phyloP scores from a whole-genome alignment of 805 yeast species.

The Nakazawaea siamensis region DNA sequence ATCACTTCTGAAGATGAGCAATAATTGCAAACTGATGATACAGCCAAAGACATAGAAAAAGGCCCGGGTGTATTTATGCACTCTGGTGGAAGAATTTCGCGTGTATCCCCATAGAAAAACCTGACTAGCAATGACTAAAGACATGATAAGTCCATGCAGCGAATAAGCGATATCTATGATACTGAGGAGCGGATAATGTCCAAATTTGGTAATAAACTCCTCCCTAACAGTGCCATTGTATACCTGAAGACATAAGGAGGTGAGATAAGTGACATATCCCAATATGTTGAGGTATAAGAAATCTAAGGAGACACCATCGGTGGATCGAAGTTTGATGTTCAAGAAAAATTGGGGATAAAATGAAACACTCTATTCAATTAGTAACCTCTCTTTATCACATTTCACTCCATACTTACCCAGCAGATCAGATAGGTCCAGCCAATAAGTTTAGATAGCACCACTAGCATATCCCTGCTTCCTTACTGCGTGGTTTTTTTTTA shows the following conservation, averaged over 20 bases:
- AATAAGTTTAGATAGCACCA: conserved; percentile 11
- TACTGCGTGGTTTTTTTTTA: too few relatives aligned
- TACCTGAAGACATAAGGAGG: conserved; percentile 34
- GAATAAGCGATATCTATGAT: conserved; percentile 38
- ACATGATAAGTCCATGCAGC: conserved; percentile 36
- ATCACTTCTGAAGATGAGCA: conserved; percentile 4
- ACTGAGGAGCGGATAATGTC: conserved; percentile 33
- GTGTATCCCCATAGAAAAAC: conserved; percentile 26
- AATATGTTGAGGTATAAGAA: conserved; percentile 34
- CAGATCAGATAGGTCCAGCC: conserved; percentile 30
- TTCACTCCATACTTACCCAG: conserved; percentile 19
- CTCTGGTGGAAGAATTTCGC: conserved; percentile 19
- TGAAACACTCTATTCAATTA: conserved; percentile 29
- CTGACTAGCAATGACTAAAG: conserved; percentile 30
- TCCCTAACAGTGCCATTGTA: conserved; percentile 24
- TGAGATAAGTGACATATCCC: conserved; percentile 37
- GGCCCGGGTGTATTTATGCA: conserved; percentile 15
- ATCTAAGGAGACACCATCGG: conserved; percentile 44
- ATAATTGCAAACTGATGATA: conserved; percentile 13
- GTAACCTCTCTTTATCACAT: not conserved
- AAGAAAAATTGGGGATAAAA: conserved; percentile 40
- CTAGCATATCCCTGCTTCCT: not conserved
- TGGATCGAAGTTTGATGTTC: conserved; percentile 28
- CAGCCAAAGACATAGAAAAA: conserved; percentile 11
- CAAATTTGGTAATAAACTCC: conserved; percentile 20